Percentiles rank a stretch among this genome's conserved stretches.
These are phyloP conservation scores for Ballota nigra DNA, from an alignment of 257 asterid species.

Conservation along the genomic window DNA sequence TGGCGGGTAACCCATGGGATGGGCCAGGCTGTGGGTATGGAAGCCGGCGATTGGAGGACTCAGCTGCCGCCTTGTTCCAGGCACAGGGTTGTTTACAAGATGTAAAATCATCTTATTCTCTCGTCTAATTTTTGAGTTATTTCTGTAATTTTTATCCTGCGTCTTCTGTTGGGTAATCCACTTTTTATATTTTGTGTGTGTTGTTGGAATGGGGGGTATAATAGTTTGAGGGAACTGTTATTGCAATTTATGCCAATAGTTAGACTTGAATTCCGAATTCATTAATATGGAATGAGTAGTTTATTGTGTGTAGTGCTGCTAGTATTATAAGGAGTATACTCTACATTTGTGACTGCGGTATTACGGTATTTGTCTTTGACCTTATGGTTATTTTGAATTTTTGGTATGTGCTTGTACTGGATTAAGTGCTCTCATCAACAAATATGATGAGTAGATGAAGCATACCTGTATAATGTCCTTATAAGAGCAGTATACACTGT, in stretches of 20 bases:
- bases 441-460: no score
- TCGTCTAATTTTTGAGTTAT: background rate
- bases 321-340: background rate
- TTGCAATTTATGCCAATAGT: background rate
- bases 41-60: conserved; percentile 71
- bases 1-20: conserved; percentile 63
- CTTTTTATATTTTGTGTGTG: background rate
- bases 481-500: background rate
- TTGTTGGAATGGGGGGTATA: background rate
- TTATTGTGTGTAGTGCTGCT: background rate
- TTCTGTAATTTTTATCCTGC: background rate
- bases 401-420: no score
- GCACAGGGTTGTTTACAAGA: conserved; percentile 73
- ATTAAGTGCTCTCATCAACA: no score
- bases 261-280: background rate
- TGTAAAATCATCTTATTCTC: conserved; percentile 30
- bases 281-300: background rate
- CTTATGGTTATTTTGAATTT: no score
- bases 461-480: no score
- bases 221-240: background rate
- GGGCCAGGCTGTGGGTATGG: conserved; percentile 55
- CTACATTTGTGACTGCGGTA: background rate
- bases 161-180: background rate
- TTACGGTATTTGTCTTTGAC: no score
- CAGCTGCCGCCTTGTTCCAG: conserved; percentile 67